Conservation (phyloP, 129 eudicot genomes). For the Pseudognaphalium luteoalbum region DNA sequence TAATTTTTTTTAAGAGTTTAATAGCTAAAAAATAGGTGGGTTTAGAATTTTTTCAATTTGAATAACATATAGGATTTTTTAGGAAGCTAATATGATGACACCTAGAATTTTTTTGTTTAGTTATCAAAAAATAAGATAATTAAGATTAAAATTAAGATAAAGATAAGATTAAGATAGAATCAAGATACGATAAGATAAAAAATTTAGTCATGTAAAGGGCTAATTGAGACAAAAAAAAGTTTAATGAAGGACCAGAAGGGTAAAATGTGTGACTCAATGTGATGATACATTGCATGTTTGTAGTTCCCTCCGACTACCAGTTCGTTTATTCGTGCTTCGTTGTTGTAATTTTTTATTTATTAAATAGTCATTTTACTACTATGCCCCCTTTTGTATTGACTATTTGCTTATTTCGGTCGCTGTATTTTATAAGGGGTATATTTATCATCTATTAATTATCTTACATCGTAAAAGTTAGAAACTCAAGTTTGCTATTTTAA, state of each 20-base stretch:
- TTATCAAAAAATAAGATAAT: too few species aligned
- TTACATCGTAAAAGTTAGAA: background rate
- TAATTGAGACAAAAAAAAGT: background rate
- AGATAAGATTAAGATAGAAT: too few species aligned
- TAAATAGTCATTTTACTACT: background rate
- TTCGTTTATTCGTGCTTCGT: constrained; percentile 12
- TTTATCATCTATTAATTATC: background rate
- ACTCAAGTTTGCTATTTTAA: too few species aligned
- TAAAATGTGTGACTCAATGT: background rate
- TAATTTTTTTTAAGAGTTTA: too few species aligned
- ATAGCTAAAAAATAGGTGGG: too few species aligned
- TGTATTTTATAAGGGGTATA: background rate
- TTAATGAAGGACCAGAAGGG: background rate
- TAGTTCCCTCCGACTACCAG: background rate
- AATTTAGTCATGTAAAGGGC: background rate
- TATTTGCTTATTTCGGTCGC: background rate
- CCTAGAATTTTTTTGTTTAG: too few species aligned
- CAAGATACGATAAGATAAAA: too few species aligned
- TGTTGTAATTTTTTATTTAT: background rate
- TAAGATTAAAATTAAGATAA: too few species aligned
- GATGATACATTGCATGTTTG: constrained; percentile 14
- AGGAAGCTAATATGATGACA: too few species aligned
- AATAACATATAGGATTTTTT: too few species aligned
- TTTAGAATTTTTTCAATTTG: too few species aligned
- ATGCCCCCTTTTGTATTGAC: background rate